phyloP scores from a whole-genome alignment of 2,329 filamentous ascomycete species.

The Ascocoryne sarcoides region DNA sequence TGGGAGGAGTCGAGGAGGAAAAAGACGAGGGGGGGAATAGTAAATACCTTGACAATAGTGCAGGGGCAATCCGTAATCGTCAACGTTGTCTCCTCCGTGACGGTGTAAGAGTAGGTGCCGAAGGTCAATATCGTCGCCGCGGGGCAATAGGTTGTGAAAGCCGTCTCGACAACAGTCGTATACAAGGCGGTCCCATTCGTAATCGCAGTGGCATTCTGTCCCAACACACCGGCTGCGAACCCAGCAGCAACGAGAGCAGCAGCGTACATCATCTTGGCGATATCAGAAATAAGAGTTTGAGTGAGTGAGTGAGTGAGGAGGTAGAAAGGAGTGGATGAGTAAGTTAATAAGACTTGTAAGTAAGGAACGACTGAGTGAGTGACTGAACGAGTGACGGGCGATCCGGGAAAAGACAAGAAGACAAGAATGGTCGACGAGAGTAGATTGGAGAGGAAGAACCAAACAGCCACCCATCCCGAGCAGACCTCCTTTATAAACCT shows the following conservation, averaged over 20 bases:
- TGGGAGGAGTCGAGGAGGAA: neutral
- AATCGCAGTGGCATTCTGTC: too few relatives aligned
- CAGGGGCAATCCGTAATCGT: slow-evolving; percentile 27
- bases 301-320: neutral
- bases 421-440: too few relatives aligned
- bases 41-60: slow-evolving; percentile 23
- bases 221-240: neutral
- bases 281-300: neutral
- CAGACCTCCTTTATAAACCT: too few relatives aligned
- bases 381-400: too few relatives aligned
- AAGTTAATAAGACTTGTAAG: neutral
- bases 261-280: neutral
- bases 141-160: slow-evolving; percentile 38
- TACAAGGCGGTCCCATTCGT: slow-evolving; percentile 33
- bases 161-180: slow-evolving; percentile 38
- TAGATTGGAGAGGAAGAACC: too few relatives aligned
- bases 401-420: too few relatives aligned
- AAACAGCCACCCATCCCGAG: too few relatives aligned
- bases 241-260: neutral
- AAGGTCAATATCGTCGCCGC: slow-evolving; percentile 14
- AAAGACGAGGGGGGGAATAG: slow-evolving; percentile 7
- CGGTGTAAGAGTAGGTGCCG: slow-evolving; percentile 40
- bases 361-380: neutral
- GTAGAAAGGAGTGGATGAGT: neutral
- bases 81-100: slow-evolving; percentile 47